Conservation (phyloP, 2,329 filamentous ascomycete species). For the Xylaria sp. region DNA sequence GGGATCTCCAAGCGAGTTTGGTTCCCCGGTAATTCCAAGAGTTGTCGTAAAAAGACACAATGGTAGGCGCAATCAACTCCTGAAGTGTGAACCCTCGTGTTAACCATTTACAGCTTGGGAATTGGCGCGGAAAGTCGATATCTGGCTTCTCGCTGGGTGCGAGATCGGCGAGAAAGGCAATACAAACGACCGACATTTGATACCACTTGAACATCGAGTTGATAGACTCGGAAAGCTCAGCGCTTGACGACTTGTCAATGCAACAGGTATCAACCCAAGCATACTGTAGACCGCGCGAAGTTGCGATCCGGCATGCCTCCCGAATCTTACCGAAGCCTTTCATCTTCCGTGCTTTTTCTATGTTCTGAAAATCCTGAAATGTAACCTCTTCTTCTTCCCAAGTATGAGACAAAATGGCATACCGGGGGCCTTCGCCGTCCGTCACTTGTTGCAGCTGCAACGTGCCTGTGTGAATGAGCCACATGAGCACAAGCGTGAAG, state of each 20-base stretch:
- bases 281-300: neutral
- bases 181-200: neutral
- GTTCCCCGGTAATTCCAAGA: conserved; percentile 13
- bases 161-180: conserved; percentile 20
- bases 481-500: conserved; percentile 1
- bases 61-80: conserved; percentile 22
- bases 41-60: conserved; percentile 15
- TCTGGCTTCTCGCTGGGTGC: neutral
- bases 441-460: neutral
- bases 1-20: neutral
- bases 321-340: conserved; percentile 5
- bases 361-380: conserved; percentile 3
- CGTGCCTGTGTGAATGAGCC: conserved; percentile 17
- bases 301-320: conserved; percentile 6
- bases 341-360: neutral
- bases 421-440: neutral
- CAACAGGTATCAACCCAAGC: conserved; percentile 30
- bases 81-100: conserved; percentile 18
- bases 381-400: conserved; percentile 24
- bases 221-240: conserved; percentile 19
- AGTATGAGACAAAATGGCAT: conserved; percentile 25
- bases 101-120: conserved; percentile 9
- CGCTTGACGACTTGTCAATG: conserved; percentile 25
- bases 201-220: conserved; percentile 25
- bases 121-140: neutral